Percentiles rank a stretch among this genome's conserved stretches.
phyloP scores from a whole-genome alignment of 2,329 filamentous ascomycete genomes.

The Fusarium udum region DNA sequence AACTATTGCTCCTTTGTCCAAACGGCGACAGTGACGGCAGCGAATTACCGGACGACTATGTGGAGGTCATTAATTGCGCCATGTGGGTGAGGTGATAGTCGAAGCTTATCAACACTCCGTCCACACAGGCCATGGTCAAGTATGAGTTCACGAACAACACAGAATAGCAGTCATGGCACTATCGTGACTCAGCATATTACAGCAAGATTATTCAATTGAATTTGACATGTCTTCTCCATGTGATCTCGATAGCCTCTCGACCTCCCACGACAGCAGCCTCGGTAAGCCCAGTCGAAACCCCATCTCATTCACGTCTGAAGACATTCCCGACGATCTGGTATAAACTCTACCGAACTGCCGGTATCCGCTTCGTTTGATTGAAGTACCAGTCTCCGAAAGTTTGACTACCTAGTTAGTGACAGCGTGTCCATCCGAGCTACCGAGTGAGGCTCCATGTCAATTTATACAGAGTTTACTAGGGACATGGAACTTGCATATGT shows the following conservation, averaged over 20 bases:
- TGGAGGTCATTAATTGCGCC: not conserved
- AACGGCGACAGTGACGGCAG: accelerated
- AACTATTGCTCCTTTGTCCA: accelerated
- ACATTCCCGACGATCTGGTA: not conserved
- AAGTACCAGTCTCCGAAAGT: not conserved
- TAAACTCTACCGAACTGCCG: not conserved
- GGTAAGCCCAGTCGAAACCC: not conserved
- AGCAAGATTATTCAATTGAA: accelerated
- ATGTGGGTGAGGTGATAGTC: not conserved
- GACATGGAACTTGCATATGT: not conserved
- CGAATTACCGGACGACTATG: no score
- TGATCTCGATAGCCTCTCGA: not conserved
- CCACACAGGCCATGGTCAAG: not conserved
- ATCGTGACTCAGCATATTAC: not conserved
- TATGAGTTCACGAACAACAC: not conserved
- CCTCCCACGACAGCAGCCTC: not conserved
- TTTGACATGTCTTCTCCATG: not conserved
- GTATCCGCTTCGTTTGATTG: not conserved
- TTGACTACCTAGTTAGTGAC: not conserved
- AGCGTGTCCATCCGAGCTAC: not conserved
- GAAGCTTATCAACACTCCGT: not conserved
- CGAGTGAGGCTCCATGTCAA: not conserved
- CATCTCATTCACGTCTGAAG: not conserved
- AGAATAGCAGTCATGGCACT: not conserved
- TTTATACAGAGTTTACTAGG: not conserved